Evolutionary conservation across 2,329 filamentous ascomycete species (phyloP).

Genomic region (Nigrospora oryzae): DNA sequence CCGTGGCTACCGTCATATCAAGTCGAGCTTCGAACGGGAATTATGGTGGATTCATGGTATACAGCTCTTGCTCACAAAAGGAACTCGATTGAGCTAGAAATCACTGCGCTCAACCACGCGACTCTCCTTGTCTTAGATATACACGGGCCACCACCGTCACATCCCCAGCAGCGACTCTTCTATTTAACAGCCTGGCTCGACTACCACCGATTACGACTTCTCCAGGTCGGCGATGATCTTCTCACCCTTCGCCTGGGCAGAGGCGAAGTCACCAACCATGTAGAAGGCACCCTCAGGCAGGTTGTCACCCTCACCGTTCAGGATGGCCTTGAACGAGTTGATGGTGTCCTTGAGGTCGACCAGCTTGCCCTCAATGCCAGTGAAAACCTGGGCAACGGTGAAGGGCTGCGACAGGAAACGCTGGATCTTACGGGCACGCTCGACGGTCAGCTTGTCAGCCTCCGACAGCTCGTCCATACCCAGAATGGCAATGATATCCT

Average conservation of each 20-base stretch:
- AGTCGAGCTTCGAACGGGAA: conserved; percentile 25
- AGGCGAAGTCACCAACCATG: conserved; percentile 96
- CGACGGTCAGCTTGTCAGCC: conserved; percentile 98
- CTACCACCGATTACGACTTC: conserved; percentile 34
- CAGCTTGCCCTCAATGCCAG: conserved; percentile 89
- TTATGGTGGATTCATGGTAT: conserved; percentile 48
- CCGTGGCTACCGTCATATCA: no score
- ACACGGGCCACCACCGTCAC: conserved; percentile 38
- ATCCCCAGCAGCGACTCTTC: conserved; percentile 17
- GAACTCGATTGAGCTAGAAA: conserved; percentile 48
- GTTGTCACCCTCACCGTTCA: conserved; percentile 89
- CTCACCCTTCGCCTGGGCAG: conserved; percentile 93
- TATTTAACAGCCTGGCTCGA: conserved; percentile 16
- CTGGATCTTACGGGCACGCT: conserved; percentile 99
- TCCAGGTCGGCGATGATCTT: conserved; percentile 98
- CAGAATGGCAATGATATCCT: conserved; percentile 99
- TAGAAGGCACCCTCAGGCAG: conserved; percentile 92
- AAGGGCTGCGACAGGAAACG: conserved; percentile 99
- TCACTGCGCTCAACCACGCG: conserved; percentile 33
- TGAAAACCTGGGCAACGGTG: conserved; percentile 79
- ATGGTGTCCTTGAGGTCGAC: conserved; percentile 99
- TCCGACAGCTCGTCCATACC: conserved; percentile 99
- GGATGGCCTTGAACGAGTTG: conserved; percentile 92
- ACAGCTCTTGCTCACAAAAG: conserved; percentile 46
- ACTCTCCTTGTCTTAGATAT: conserved; percentile 45